Conservation (phyloP, 176 grass and related monocot species). For the Saccharum spontaneum region DNA sequence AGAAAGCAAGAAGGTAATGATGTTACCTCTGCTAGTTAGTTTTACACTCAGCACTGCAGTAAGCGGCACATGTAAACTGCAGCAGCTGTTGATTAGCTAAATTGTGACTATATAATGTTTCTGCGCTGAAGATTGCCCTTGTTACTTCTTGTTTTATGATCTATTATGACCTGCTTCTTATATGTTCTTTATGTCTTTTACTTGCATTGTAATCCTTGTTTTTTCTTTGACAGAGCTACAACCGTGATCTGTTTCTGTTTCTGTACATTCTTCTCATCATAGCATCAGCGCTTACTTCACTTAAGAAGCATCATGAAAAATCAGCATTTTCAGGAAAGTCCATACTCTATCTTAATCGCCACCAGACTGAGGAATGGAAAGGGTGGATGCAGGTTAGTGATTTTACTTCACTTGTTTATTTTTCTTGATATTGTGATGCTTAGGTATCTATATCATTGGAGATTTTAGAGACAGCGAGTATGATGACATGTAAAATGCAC, state of each 20-base stretch:
- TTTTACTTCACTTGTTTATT: conserved; percentile 19
- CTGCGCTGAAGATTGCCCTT: background rate
- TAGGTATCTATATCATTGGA: conserved; percentile 6
- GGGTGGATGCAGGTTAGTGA: conserved; percentile 83
- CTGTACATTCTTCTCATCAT: conserved; percentile 75
- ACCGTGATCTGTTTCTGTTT: conserved; percentile 70
- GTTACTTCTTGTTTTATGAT: conserved; percentile 1
- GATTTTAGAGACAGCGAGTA: background rate
- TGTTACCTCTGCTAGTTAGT: conserved; percentile 5
- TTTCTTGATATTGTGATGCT: background rate
- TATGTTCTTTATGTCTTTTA: conserved; percentile 17
- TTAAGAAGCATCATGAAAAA: conserved; percentile 78
- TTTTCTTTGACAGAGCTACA: conserved; percentile 66
- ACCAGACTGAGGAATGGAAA: conserved; percentile 91
- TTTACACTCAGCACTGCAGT: background rate
- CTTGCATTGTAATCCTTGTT: conserved; percentile 24
- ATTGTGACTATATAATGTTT: background rate
- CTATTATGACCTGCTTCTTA: conserved; percentile 7
- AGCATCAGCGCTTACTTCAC: conserved; percentile 63
- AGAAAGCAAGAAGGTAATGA: conserved; percentile 71
- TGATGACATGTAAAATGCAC: conserved; percentile 2
- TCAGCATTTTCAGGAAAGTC: conserved; percentile 75
- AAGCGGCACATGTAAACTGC: background rate
- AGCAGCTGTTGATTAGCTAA: background rate
- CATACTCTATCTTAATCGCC: conserved; percentile 73